phyloP scores from a whole-genome alignment of 441 rosid genomes.

The Pelargonium fulgidum region DNA sequence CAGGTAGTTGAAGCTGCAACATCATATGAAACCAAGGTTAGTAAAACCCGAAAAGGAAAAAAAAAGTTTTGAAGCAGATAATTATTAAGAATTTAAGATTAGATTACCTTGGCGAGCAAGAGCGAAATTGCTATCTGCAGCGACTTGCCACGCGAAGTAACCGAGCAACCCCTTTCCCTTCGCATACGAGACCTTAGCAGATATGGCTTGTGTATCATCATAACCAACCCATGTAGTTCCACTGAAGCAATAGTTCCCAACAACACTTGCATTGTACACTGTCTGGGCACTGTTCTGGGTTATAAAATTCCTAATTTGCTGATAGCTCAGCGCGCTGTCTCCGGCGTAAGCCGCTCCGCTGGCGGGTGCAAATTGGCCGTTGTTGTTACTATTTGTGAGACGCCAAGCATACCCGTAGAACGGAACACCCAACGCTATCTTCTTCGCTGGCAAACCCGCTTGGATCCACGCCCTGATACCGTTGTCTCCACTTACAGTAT shows the following conservation, averaged over 20 bases:
- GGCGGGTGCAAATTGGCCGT: slow-evolving; percentile 35
- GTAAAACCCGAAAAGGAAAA: too few species aligned
- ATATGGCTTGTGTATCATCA: slow-evolving; percentile 25
- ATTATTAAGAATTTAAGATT: too few species aligned
- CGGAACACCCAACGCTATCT: slow-evolving; percentile 35
- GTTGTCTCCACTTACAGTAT: slow-evolving; percentile 31
- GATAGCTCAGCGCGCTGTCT: slow-evolving; percentile 23
- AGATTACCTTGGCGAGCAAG: slow-evolving; percentile 6
- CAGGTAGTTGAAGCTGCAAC: too few species aligned
- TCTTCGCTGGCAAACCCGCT: slow-evolving; percentile 37
- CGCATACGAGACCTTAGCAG: slow-evolving; percentile 29
- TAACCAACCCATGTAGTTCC: slow-evolving; percentile 36
- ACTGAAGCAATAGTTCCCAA: slow-evolving; percentile 25
- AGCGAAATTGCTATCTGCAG: slow-evolving; percentile 23
- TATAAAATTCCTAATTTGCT: slow-evolving; percentile 26
- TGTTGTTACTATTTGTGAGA: slow-evolving; percentile 28
- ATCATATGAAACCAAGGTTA: too few species aligned
- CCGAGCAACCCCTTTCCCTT: slow-evolving; percentile 29
- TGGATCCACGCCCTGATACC: slow-evolving; percentile 41
- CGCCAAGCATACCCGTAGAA: slow-evolving; percentile 37
- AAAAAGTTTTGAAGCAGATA: too few species aligned
- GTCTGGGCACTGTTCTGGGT: slow-evolving; percentile 12
- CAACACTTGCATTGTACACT: slow-evolving; percentile 23
- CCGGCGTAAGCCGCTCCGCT: slow-evolving; percentile 26
- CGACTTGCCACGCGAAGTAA: slow-evolving; percentile 36